phyloP scores from a whole-genome alignment of 2,329 filamentous ascomycete species.

The Calonectria multiphialidica region DNA sequence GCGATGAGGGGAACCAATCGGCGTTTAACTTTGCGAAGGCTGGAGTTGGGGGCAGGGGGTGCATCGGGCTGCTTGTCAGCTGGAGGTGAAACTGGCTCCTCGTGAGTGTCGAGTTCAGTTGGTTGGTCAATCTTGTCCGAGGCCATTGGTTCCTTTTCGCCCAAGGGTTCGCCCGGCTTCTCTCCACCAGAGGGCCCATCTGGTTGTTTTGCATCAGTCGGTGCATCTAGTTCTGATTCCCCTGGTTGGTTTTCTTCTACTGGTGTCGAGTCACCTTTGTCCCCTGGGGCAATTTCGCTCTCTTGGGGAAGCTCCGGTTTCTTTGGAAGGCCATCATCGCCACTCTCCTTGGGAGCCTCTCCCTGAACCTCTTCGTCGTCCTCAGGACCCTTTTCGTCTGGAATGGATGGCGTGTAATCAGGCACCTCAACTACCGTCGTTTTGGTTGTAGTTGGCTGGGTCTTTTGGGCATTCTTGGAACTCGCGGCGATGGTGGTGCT shows the following conservation, averaged over 20 bases:
- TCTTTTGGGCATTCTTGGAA: not conserved
- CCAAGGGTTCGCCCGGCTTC: not conserved
- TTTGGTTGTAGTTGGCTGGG: no score
- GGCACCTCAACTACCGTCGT: not conserved
- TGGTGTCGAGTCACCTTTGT: not conserved
- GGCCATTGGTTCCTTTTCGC: not conserved
- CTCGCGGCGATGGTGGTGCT: not conserved
- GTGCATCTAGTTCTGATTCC: not conserved
- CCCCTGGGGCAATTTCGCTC: not conserved
- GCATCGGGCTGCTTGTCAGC: not conserved
- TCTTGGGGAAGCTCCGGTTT: not conserved
- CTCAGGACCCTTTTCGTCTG: not conserved
- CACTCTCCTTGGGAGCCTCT: not conserved
- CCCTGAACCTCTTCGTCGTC: not conserved
- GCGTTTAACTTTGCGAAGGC: not conserved
- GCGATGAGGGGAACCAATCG: constrained; percentile 32
- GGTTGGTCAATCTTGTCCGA: not conserved
- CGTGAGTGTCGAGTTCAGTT: not conserved
- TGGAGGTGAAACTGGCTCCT: not conserved
- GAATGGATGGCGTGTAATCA: not conserved
- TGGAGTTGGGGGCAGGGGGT: not conserved
- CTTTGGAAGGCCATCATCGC: not conserved
- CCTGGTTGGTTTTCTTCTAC: not conserved
- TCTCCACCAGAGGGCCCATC: not conserved
- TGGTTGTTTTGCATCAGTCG: not conserved